Evolutionary conservation across 2,329 filamentous ascomycete genomes (phyloP).

Genomic region (Colletotrichum scovillei): DNA sequence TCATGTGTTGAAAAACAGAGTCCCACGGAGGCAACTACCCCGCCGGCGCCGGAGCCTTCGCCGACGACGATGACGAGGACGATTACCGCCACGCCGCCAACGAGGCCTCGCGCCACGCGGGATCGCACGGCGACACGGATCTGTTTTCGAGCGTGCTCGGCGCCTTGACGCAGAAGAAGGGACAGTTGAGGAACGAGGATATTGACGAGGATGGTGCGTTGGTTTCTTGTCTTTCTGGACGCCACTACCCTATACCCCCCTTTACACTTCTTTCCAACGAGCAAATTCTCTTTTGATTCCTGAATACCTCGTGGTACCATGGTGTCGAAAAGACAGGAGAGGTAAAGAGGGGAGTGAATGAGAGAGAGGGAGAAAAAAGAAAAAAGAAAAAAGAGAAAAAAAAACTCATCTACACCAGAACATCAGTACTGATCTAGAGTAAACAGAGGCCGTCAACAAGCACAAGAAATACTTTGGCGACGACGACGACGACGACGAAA

Average conservation of each 20-base stretch:
- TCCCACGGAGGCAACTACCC: slow-evolving; percentile 45
- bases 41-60: slow-evolving; percentile 48
- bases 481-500: slow-evolving; percentile 57
- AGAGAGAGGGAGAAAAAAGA: no score
- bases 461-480: slow-evolving; percentile 80
- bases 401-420: neutral
- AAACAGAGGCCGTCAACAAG: slow-evolving; percentile 73
- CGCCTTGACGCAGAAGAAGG: slow-evolving; percentile 61
- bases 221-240: neutral
- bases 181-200: slow-evolving; percentile 56
- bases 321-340: no score
- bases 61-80: slow-evolving; percentile 56
- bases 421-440: neutral
- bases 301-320: no score
- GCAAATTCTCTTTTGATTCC: no score
- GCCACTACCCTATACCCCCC: no score
- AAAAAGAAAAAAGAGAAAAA: no score
- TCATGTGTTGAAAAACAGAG: slow-evolving; percentile 38
- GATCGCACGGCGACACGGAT: slow-evolving; percentile 57
- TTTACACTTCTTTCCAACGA: no score
- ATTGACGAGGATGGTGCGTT: slow-evolving; percentile 62
- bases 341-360: no score
- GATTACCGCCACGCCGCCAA: slow-evolving; percentile 61
- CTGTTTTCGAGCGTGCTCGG: slow-evolving; percentile 63
- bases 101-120: slow-evolving; percentile 59